A percentile compares a stretch with the other conserved stretches of the same genome.
phyloP scores from a whole-genome alignment of 139 green algal species.

The Chlorella sp. region DNA sequence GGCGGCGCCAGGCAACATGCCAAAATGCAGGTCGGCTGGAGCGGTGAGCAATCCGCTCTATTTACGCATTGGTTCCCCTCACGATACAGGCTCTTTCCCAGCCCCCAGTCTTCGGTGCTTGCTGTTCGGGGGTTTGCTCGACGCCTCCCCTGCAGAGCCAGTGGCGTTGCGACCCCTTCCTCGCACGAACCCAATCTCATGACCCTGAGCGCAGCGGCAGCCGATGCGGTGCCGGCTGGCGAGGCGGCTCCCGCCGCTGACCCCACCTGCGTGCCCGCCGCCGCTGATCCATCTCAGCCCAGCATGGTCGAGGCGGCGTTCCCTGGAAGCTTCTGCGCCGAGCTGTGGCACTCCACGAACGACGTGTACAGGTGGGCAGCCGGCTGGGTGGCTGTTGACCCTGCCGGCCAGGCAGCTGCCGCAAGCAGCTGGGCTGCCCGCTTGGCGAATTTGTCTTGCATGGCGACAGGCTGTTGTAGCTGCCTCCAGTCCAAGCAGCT shows the following conservation, averaged over 20 bases:
- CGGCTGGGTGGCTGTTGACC: too few species aligned
- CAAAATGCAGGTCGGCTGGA: too few species aligned
- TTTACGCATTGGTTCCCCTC: too few species aligned
- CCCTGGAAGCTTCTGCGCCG: conserved; percentile 7
- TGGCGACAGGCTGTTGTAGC: too few species aligned
- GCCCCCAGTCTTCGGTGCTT: too few species aligned
- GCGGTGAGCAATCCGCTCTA: too few species aligned
- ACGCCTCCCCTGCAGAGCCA: too few species aligned
- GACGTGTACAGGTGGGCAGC: conserved; percentile 1
- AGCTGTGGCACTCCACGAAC: neutral
- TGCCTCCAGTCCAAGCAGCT: too few species aligned
- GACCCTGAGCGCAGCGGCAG: neutral
- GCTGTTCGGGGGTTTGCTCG: too few species aligned
- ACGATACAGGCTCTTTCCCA: too few species aligned
- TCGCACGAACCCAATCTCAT: neutral
- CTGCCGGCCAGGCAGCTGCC: neutral
- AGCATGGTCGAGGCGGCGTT: neutral
- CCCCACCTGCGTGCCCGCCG: neutral
- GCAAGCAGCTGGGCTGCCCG: neutral
- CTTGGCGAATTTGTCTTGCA: neutral
- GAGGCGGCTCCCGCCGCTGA: neutral
- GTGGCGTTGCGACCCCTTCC: too few species aligned
- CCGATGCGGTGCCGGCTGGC: neutral
- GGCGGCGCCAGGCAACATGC: too few species aligned
- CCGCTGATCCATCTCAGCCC: neutral